Percentiles rank a stretch among this genome's conserved stretches.
These are phyloP conservation scores for Chalara sp. DNA, from an alignment of 2,329 filamentous ascomycete species.

Conservation along the genomic window DNA sequence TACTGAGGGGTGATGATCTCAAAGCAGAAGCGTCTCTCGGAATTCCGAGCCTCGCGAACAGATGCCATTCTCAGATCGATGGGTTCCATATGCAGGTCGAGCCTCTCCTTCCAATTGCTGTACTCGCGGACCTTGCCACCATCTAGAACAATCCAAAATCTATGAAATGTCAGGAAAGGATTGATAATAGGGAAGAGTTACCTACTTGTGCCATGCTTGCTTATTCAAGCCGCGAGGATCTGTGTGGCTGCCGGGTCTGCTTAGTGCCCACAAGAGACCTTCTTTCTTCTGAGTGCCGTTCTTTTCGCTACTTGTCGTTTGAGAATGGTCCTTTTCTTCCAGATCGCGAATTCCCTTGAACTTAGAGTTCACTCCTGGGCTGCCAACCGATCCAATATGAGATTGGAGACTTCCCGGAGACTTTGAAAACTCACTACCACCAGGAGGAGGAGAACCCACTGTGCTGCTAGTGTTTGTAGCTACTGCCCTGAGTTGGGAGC, in stretches of 20 bases:
- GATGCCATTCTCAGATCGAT: slow-evolving; percentile 97
- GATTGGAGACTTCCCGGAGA: slow-evolving; percentile 50
- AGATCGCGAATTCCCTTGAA: slow-evolving; percentile 93
- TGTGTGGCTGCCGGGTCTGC: slow-evolving; percentile 85
- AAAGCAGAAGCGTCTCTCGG: slow-evolving; percentile 93
- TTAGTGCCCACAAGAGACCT: slow-evolving; percentile 89
- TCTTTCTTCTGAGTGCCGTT: slow-evolving; percentile 75
- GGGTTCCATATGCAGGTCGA: slow-evolving; percentile 95
- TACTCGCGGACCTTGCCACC: slow-evolving; percentile 96
- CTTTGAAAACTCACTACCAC: slow-evolving; percentile 33
- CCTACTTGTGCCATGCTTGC: slow-evolving; percentile 97
- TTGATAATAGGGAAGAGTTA: slow-evolving; percentile 14
- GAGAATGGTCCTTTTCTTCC: slow-evolving; percentile 69
- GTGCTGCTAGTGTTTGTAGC: slow-evolving; percentile 33
- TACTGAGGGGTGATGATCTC: slow-evolving; percentile 96
- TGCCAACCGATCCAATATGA: slow-evolving; percentile 33
- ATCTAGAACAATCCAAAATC: slow-evolving; percentile 97
- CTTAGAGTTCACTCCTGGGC: slow-evolving; percentile 47
- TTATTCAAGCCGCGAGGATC: slow-evolving; percentile 95
- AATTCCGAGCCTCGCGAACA: slow-evolving; percentile 89
- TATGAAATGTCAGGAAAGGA: slow-evolving; percentile 28
- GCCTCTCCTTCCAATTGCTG: slow-evolving; percentile 97
- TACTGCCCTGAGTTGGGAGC: slow-evolving; percentile 55
- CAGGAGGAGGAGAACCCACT: slow-evolving; percentile 25
- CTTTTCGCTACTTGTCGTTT: slow-evolving; percentile 45